Conservation (phyloP, 2,329 filamentous ascomycete species). For the Hypoxylon sp. region DNA sequence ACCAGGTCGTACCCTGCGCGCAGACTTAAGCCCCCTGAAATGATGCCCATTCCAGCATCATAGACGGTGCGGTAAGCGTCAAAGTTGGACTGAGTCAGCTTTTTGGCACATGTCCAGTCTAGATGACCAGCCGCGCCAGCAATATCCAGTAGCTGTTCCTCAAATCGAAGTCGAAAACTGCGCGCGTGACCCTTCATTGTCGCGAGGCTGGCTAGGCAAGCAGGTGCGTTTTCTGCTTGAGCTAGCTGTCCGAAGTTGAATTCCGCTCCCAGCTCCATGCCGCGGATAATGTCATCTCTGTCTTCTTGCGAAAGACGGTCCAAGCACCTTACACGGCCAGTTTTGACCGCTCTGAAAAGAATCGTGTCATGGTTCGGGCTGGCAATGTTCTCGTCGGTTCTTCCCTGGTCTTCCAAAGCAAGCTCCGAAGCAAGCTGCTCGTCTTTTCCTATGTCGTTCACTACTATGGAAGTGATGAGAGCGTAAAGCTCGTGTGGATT, state of each 20-base stretch:
- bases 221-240: constrained; percentile 55
- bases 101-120: constrained; percentile 51
- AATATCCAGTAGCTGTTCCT: constrained; percentile 56
- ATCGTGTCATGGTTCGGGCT: constrained; percentile 52
- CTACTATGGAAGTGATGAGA: constrained; percentile 53
- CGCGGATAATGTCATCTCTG: constrained; percentile 50
- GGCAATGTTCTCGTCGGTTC: constrained; percentile 43
- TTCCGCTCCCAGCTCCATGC: constrained; percentile 53
- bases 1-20: constrained; percentile 54
- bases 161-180: constrained; percentile 54
- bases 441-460: constrained; percentile 58
- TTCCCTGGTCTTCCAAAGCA: constrained; percentile 37
- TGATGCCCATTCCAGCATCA: constrained; percentile 50
- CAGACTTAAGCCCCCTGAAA: constrained; percentile 42
- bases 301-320: constrained; percentile 44
- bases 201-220: constrained; percentile 50
- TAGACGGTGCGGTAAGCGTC: constrained; percentile 52
- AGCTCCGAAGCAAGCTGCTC: constrained; percentile 50
- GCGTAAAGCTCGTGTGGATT: constrained; percentile 47
- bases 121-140: constrained; percentile 55
- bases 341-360: constrained; percentile 49
- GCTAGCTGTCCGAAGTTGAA: constrained; percentile 57
- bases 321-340: constrained; percentile 50
- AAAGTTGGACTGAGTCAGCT: constrained; percentile 53
- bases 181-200: constrained; percentile 45